Evolutionary conservation across 2,329 filamentous ascomycete species (phyloP).

Genomic region (Penicillium fuscoglaucum): DNA sequence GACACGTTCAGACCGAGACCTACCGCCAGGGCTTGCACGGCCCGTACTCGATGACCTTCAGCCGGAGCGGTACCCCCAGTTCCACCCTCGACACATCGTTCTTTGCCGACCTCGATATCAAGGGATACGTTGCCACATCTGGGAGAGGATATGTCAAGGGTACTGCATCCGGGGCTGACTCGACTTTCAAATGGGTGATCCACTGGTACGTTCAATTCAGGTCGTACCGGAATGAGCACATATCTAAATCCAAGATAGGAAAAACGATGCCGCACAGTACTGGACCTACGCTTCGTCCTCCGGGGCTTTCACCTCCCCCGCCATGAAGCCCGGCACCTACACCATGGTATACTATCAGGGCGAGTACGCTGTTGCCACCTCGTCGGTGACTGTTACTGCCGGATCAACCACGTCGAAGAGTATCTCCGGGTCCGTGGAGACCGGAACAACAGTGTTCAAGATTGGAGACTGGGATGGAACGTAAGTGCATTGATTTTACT

Average conservation of each 20-base stretch:
- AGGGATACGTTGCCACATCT: conserved; percentile 58
- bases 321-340: conserved; percentile 68
- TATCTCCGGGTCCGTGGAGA: conserved; percentile 52
- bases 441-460: conserved; percentile 59
- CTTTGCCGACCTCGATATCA: conserved; percentile 59
- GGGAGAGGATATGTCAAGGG: conserved; percentile 62
- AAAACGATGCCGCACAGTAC: conserved; percentile 63
- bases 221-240: neutral
- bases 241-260: conserved; percentile 27
- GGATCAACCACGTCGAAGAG: conserved; percentile 52
- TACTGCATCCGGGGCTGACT: conserved; percentile 58
- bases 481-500: conserved; percentile 19
- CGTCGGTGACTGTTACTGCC: conserved; percentile 52
- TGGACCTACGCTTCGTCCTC: conserved; percentile 59
- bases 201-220: conserved; percentile 53
- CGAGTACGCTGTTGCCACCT: conserved; percentile 57
- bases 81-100: conserved; percentile 57
- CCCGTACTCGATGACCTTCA: conserved; percentile 64
- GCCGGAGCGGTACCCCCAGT: conserved; percentile 57
- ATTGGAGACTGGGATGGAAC: conserved; percentile 67
- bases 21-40: conserved; percentile 65
- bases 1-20: conserved; percentile 62
- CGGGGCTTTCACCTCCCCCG: conserved; percentile 62
- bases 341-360: conserved; percentile 66
- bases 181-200: conserved; percentile 57